Conservation (phyloP, 2,329 filamentous ascomycete species). For the Ceratocystis smalleyi region DNA sequence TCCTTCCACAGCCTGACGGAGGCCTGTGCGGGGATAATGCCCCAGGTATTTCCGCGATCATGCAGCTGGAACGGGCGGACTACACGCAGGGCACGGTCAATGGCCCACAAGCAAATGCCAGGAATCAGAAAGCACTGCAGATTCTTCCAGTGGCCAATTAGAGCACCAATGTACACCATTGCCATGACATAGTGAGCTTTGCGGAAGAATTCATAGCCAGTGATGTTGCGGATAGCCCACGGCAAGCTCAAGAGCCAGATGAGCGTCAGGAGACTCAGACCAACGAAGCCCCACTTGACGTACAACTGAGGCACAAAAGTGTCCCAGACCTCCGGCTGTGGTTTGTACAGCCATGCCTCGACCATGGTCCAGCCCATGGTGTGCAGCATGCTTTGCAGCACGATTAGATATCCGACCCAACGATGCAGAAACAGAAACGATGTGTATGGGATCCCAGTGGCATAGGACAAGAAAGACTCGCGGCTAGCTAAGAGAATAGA, state of each 20-base stretch:
- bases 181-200: conserved; percentile 60
- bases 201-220: conserved; percentile 64
- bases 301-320: conserved; percentile 49
- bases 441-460: conserved; percentile 62
- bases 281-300: conserved; percentile 58
- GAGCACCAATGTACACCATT: conserved; percentile 58
- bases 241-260: conserved; percentile 43
- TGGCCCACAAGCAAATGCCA: conserved; percentile 45
- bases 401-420: conserved; percentile 60
- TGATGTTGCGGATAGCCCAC: conserved; percentile 40
- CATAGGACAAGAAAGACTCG: conserved; percentile 51
- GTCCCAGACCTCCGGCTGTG: conserved; percentile 45
- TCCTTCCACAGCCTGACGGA: conserved; percentile 39
- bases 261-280: conserved; percentile 46
- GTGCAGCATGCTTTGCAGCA: conserved; percentile 50
- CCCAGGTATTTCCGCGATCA: conserved; percentile 27
- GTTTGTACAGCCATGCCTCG: conserved; percentile 52
- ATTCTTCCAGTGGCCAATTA: conserved; percentile 58
- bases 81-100: conserved; percentile 46
- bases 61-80: conserved; percentile 46
- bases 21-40: conserved; percentile 17
- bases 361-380: conserved; percentile 57
- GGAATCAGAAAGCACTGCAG: conserved; percentile 55
- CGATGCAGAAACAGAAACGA: conserved; percentile 65
- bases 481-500: conserved; percentile 51